phyloP scores from a whole-genome alignment of 768 basidiomycete species.

The Psilocybe azurescens region DNA sequence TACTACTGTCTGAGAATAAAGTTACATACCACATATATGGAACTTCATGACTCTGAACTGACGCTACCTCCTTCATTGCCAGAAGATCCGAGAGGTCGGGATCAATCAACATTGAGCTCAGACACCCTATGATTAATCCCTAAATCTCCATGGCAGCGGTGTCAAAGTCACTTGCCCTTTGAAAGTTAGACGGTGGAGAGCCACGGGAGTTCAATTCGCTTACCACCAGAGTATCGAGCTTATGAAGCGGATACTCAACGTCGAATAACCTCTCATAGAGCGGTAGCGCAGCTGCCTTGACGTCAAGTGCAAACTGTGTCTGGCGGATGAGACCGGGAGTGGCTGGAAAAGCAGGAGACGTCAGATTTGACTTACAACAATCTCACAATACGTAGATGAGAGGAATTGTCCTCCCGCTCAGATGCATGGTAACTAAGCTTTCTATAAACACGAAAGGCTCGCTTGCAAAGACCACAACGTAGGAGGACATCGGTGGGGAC shows the following conservation, averaged over 20 bases:
- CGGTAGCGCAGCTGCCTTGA: slow-evolving; percentile 81
- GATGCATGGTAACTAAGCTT: slow-evolving; percentile 74
- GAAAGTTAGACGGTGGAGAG: too few relatives aligned
- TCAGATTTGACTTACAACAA: not conserved
- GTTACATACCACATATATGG: slow-evolving; percentile 69
- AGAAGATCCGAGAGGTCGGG: slow-evolving; percentile 72
- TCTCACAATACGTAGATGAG: slow-evolving; percentile 60
- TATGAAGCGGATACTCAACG: slow-evolving; percentile 91
- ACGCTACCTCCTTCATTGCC: slow-evolving; percentile 79
- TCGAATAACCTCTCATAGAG: slow-evolving; percentile 92
- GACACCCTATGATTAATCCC: slow-evolving; percentile 91
- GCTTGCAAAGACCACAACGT: slow-evolving; percentile 88
- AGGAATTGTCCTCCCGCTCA: slow-evolving; percentile 81
- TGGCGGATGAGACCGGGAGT: slow-evolving; percentile 85
- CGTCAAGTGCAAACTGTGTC: slow-evolving; percentile 85
- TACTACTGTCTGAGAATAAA: too few relatives aligned
- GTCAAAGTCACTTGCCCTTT: slow-evolving; percentile 81
- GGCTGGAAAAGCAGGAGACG: slow-evolving; percentile 42
- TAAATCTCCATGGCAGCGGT: slow-evolving; percentile 94
- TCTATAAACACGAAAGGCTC: slow-evolving; percentile 79
- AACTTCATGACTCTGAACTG: slow-evolving; percentile 84
- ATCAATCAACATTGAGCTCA: slow-evolving; percentile 80
- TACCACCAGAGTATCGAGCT: slow-evolving; percentile 91
- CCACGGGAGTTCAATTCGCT: slow-evolving; percentile 19
- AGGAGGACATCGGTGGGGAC: slow-evolving; percentile 87